Evolutionary conservation across 2,329 filamentous ascomycete genomes (phyloP), one percentile per base, ranked within the genome.

Genomic region (Cordyceps cateniannulata): DNA sequence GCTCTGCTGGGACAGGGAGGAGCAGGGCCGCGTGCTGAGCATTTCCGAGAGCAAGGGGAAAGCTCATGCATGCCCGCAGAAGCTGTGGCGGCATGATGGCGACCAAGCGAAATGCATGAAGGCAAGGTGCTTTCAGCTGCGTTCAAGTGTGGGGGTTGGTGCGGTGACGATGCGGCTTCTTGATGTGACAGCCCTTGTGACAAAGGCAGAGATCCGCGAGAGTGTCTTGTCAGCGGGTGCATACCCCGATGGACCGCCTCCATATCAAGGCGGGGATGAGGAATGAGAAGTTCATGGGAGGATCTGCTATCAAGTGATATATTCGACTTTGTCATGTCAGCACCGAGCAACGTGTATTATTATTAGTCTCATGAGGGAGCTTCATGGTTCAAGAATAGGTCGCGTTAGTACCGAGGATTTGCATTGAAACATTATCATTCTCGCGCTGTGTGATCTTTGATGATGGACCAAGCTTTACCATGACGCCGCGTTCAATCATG

Each of bases 1-100:
- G 51, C 50, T 61, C n/a, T 54, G 50, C 42, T 61, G 59, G 59
- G 59, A 16, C 44, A 27, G 32, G 7, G 42, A 61, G 22, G 51
- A 61, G 44, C 38, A 55, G 18, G 44, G 42, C 27, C 59, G 51
- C 29, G 24, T 61, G 14, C 45, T 61, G 42, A 52, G 22, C 45
- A 50, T 61, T n/a, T 42, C 42, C 1, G 59, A 61, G 44, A 61
- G 24, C 22, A 54, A 32, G 5, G 35, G 25, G 8, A 61, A 51
- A 12, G 59, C 50, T 5, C 52, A 53, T 8, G 32, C 50, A 9
- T 61, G 59, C 24, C 59, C 59, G 32, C 29, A 52, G 18, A 61
- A 61, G 51, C 32, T 55, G 12, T 61, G 59, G 59, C 59, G 59
- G n/a, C 59, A 61, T 20, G 59, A 61, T 20, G 59, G 59, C 18